These are phyloP conservation scores for Myriosclerotinia scirpicola DNA, from an alignment of 2,329 filamentous ascomycete genomes.

Conservation along the genomic window DNA sequence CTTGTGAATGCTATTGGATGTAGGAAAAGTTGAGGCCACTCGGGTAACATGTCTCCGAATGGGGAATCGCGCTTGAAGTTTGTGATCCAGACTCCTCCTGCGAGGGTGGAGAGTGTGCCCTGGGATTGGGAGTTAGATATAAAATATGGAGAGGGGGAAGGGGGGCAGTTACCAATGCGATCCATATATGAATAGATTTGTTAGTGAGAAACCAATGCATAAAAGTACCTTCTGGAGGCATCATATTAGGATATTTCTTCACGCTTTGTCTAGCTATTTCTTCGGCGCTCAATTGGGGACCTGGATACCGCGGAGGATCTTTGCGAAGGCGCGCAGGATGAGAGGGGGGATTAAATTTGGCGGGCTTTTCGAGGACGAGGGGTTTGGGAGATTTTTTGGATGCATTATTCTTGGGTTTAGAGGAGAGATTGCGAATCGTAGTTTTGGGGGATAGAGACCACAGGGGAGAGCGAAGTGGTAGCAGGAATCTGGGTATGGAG, in stretches of 20 bases:
- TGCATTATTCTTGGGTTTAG: constrained; percentile 32
- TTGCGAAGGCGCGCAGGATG: constrained; percentile 70
- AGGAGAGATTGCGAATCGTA: constrained; percentile 42
- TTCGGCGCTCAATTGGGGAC: constrained; percentile 64
- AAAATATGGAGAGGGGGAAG: neutral
- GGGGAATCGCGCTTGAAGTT: constrained; percentile 80
- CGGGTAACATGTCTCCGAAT: constrained; percentile 75
- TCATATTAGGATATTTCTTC: constrained; percentile 83
- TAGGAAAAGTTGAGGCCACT: constrained; percentile 64
- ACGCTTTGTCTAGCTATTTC: constrained; percentile 65
- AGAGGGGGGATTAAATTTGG: constrained; percentile 88
- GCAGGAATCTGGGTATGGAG: constrained; percentile 65
- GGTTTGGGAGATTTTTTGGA: constrained; percentile 47
- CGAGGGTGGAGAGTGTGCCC: constrained; percentile 51
- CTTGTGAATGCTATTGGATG: constrained; percentile 68
- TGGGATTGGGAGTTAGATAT: constrained; percentile 24
- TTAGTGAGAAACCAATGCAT: constrained; percentile 83
- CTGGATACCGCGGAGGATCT: constrained; percentile 63
- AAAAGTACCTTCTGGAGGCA: constrained; percentile 79
- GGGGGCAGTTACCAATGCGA: constrained; percentile 68
- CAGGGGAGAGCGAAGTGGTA: constrained; percentile 59
- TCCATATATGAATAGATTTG: constrained; percentile 72
- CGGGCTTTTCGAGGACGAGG: constrained; percentile 78
- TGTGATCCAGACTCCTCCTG: constrained; percentile 69
- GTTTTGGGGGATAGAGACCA: constrained; percentile 47